Conservation (phyloP, 108 stramenopile genomes). For the Schizochytrium sp. region DNA sequence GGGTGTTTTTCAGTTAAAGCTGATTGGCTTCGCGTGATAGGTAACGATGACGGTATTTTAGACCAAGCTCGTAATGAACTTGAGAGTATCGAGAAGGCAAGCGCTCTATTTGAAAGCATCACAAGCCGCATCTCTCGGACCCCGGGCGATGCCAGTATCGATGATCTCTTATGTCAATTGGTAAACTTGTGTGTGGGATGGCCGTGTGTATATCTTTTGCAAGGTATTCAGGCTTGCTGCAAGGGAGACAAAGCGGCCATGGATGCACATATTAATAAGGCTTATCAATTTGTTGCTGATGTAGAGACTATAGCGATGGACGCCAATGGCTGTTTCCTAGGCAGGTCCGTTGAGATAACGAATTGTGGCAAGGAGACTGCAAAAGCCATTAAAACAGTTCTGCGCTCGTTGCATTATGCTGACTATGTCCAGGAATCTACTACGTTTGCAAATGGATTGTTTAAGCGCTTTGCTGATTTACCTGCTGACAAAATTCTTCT, state of each 20-base stretch:
- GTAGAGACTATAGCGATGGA: background rate
- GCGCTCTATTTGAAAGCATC: background rate
- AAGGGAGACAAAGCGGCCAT: background rate
- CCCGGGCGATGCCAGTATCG: background rate
- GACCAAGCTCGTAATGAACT: background rate
- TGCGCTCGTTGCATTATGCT: slow-evolving; percentile 10
- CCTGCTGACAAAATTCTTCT: background rate
- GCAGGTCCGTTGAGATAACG: background rate
- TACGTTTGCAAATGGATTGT: background rate
- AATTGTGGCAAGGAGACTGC: slow-evolving; percentile 29
- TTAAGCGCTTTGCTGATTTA: background rate
- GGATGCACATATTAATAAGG: background rate
- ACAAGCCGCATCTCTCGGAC: background rate
- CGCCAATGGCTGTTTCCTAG: background rate
- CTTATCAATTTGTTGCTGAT: background rate
- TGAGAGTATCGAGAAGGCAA: background rate
- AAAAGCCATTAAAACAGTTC: background rate
- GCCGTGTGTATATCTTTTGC: background rate
- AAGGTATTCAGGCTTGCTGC: background rate
- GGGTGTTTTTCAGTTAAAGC: slow-evolving; percentile 12
- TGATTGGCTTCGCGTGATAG: slow-evolving; percentile 8
- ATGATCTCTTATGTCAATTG: background rate
- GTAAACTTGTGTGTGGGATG: background rate
- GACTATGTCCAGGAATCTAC: slow-evolving; percentile 2
- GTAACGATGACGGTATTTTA: background rate